phyloP scores from a whole-genome alignment of 106 monocot genomes.

The Xerophyta viscosa region DNA sequence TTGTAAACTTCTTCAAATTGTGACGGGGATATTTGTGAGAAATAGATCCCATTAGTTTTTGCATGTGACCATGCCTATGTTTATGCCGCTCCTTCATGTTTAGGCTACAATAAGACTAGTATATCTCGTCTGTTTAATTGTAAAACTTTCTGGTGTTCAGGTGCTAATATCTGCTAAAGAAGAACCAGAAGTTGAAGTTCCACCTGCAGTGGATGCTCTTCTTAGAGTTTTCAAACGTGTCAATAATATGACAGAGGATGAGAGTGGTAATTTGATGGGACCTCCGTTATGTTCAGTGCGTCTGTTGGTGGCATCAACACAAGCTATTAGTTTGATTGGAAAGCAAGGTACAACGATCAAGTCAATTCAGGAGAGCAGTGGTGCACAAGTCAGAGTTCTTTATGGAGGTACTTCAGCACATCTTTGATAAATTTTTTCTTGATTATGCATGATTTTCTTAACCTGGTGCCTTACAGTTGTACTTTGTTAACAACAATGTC shows the following conservation, averaged over 20 bases:
- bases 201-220: slow-evolving; percentile 85
- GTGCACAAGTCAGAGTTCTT: slow-evolving; percentile 55
- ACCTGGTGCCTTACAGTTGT: too few relatives aligned
- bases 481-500: too few relatives aligned
- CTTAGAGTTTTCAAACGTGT: slow-evolving; percentile 74
- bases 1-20: too few relatives aligned
- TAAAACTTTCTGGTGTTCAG: slow-evolving; percentile 22
- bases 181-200: slow-evolving; percentile 60
- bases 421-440: too few relatives aligned
- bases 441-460: too few relatives aligned
- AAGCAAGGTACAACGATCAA: slow-evolving; percentile 74
- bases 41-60: too few relatives aligned
- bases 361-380: slow-evolving; percentile 69
- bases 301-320: slow-evolving; percentile 55
- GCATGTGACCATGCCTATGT: too few relatives aligned
- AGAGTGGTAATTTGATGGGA: slow-evolving; percentile 17
- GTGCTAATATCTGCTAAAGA: slow-evolving; percentile 83
- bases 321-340: slow-evolving; percentile 86
- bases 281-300: slow-evolving; percentile 36
- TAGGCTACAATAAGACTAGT: too few relatives aligned
- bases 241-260: slow-evolving; percentile 45
- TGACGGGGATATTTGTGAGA: too few relatives aligned
- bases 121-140: too few relatives aligned
- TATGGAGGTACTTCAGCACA: slow-evolving; percentile 51
- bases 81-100: too few relatives aligned